Evolutionary conservation across 352 stramenopile species (phyloP).

Genomic region (Blastocystis hominis): DNA sequence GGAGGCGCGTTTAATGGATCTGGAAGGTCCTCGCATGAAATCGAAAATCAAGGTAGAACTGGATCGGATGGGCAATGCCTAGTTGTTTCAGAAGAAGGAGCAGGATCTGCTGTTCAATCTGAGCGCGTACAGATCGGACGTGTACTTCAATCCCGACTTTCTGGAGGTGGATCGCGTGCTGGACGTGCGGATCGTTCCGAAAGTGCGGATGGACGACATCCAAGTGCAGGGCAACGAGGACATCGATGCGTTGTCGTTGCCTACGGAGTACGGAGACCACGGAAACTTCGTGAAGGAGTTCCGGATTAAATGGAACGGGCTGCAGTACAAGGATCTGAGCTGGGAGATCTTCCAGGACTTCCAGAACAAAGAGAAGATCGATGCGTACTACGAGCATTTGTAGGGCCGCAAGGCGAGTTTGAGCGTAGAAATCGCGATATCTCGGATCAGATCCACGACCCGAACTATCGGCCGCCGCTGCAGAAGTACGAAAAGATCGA

Average conservation of each 20-base stretch:
- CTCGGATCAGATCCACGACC: background rate
- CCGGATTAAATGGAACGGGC: conserved; percentile 94
- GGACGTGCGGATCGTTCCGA: conserved; percentile 67
- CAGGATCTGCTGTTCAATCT: conserved; percentile 39
- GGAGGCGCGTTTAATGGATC: conserved; percentile 66
- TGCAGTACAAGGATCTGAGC: conserved; percentile 89
- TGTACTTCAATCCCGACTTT: conserved; percentile 80
- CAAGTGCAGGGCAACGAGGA: conserved; percentile 69
- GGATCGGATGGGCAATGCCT: background rate
- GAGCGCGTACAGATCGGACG: conserved; percentile 64
- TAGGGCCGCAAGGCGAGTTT: background rate
- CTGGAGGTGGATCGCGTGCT: conserved; percentile 77
- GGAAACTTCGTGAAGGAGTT: conserved; percentile 74
- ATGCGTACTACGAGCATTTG: conserved; percentile 68
- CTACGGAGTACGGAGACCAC: conserved; percentile 67
- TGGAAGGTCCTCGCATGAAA: conserved; percentile 48
- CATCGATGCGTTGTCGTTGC: conserved; percentile 64
- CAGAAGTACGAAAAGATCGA: conserved; percentile 62
- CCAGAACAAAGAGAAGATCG: conserved; percentile 70
- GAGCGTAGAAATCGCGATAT: conserved; percentile 43
- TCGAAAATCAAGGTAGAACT: conserved; percentile 38
- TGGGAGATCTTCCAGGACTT: conserved; percentile 96
- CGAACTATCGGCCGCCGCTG: conserved; percentile 56
- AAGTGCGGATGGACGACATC: conserved; percentile 70
- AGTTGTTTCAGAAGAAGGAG: conserved; percentile 43